Base-by-base conservation (phyloP, 148 eudicot species). In the Diospyros lotus region DNA sequence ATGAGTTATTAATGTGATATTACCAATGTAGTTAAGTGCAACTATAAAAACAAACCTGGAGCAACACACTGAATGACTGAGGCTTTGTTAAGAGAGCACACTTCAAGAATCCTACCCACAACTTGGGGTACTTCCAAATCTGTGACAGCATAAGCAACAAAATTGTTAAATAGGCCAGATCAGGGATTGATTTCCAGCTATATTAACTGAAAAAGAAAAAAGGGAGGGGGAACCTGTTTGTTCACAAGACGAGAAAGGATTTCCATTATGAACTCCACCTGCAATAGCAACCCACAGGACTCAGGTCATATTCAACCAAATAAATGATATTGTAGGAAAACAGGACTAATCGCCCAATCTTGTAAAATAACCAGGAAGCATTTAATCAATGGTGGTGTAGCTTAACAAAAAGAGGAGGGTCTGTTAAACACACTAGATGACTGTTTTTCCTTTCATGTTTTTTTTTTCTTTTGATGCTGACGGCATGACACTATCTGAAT, bases 21-120 rank as follows among this genome's bases (percentile, higher is more conserved):
- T 55, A 73, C n/a, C 9, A 14, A 40, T 18, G 11, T 39, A 53
- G 45, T 42, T 40, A 40, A 59, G 52, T 11, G 17, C 40, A 66
- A 45, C 45, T 4, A 50, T 39, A 1, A 58, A 2, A 82, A 79
- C 85, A 71, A 53, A 95, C 99, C 99, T 92, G 96, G 81, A 95
- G 99, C 83, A 95, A 78, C 83, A 93, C 96, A 14, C 82, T 61
- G 74, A 92, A 93, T 74, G 97, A 95, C 72, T 90, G 93, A 62
- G 99, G 99, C 87, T 87, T 90, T 3, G 97, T 95, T 78, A 93
- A 74, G 11, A 80, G 90, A 72, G 91, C 93, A 86, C 99, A 95
- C 82, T 88, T 95, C 84, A 93, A 83, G 83, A 95, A 95, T 80
- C 99, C 99, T 68, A 90, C 99, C 99, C 99, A 95, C 72, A 90